Conservation (phyloP, 805 yeast genomes). For the Jamesozyma piceae region DNA sequence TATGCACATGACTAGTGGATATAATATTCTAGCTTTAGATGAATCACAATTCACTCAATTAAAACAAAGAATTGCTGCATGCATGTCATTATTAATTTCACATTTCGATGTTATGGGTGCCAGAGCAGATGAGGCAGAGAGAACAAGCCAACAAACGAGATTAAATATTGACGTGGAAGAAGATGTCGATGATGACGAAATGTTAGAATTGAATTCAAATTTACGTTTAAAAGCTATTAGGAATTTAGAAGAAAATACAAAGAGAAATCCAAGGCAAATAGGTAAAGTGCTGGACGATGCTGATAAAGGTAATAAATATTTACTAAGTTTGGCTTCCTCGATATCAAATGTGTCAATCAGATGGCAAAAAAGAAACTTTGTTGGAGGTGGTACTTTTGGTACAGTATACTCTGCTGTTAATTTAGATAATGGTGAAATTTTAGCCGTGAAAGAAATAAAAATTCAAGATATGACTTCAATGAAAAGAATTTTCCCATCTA, state of each 20-base stretch:
- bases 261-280: slow-evolving; percentile 40
- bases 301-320: slow-evolving; percentile 77
- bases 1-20: slow-evolving; percentile 86
- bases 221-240: slow-evolving; percentile 59
- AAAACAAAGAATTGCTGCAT: slow-evolving; percentile 79
- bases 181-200: slow-evolving; percentile 46
- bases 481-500: slow-evolving; percentile 73
- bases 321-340: slow-evolving; percentile 78
- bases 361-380: slow-evolving; percentile 92
- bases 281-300: slow-evolving; percentile 87
- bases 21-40: slow-evolving; percentile 71
- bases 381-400: slow-evolving; percentile 96
- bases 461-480: slow-evolving; percentile 83
- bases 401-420: slow-evolving; percentile 86
- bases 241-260: slow-evolving; percentile 47
- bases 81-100: slow-evolving; percentile 86
- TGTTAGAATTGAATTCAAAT: slow-evolving; percentile 50
- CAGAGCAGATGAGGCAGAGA: slow-evolving; percentile 57
- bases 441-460: slow-evolving; percentile 94
- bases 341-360: slow-evolving; percentile 83
- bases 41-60: slow-evolving; percentile 66
- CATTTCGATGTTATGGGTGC: slow-evolving; percentile 99
- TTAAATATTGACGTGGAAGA: slow-evolving; percentile 30
- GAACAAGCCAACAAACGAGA: slow-evolving; percentile 28
- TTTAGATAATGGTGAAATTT: slow-evolving; percentile 86